phyloP scores from a whole-genome alignment of 2,329 filamentous ascomycete species.

The Fusarium zealandicum region DNA sequence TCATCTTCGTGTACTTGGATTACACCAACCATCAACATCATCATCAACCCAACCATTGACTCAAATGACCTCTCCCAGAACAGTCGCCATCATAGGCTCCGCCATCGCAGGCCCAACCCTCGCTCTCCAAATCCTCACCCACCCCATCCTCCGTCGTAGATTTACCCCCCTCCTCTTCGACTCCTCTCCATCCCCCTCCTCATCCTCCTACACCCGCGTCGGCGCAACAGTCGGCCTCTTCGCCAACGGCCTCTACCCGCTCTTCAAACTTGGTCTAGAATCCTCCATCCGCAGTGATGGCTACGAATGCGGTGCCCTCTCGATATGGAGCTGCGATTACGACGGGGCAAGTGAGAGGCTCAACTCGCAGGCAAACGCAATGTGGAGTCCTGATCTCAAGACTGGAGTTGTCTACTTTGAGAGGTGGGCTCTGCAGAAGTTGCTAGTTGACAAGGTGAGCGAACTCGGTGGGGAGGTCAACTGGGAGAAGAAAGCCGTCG shows the following conservation, averaged over 20 bases:
- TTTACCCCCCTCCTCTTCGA: conserved; percentile 28
- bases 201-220: conserved; percentile 23
- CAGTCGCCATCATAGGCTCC: conserved; percentile 31
- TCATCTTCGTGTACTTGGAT: background rate
- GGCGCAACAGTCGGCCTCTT: conserved; percentile 37
- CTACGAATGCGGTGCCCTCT: conserved; percentile 20
- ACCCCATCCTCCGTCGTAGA: conserved; percentile 17
- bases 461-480: conserved; percentile 27
- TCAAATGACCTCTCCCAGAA: conserved; percentile 12
- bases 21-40: background rate
- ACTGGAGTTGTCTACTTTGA: conserved; percentile 34
- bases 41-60: no score
- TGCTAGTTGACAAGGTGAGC: conserved; percentile 25
- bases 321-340: conserved; percentile 28
- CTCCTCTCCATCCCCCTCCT: conserved; percentile 21
- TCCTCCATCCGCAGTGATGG: conserved; percentile 14
- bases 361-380: conserved; percentile 16
- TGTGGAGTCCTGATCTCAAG: conserved; percentile 32
- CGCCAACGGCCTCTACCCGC: conserved; percentile 34
- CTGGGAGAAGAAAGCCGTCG: conserved; percentile 30
- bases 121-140: conserved; percentile 29
- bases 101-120: conserved; percentile 30
- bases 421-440: conserved; percentile 24
- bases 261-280: conserved; percentile 29
- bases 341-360: conserved; percentile 13